Evolutionary conservation across 805 yeast genomes (phyloP).

Genomic region (Starmerella potacharoeniae): DNA sequence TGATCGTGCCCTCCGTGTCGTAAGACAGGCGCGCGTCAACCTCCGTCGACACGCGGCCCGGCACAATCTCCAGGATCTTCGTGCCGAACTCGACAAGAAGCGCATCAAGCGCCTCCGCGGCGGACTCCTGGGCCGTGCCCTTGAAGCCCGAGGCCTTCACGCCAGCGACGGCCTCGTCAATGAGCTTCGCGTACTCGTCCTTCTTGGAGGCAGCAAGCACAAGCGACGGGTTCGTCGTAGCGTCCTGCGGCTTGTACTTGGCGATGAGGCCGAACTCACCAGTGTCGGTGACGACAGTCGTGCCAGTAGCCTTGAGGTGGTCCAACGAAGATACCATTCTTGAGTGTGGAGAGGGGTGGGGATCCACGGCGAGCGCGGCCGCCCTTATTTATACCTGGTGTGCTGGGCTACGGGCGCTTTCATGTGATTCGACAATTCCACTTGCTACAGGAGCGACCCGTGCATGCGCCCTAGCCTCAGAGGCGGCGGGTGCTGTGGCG

Average conservation of each 20-base stretch:
- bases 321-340: constrained; percentile 58
- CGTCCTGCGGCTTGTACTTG: constrained; percentile 97
- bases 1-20: constrained; percentile 85
- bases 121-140: constrained; percentile 41
- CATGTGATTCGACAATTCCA: constrained; percentile 5
- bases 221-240: constrained; percentile 97
- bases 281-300: constrained; percentile 94
- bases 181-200: constrained; percentile 75
- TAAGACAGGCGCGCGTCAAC: constrained; percentile 97
- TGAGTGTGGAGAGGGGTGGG: neutral
- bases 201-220: constrained; percentile 91
- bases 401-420: neutral
- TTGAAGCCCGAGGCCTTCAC: constrained; percentile 42
- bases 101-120: constrained; percentile 76
- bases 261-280: constrained; percentile 97
- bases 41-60: constrained; percentile 98
- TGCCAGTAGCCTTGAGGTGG: constrained; percentile 88
- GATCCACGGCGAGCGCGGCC: neutral
- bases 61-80: constrained; percentile 85
- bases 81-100: constrained; percentile 92
- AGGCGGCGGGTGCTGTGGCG: neutral
- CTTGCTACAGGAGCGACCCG: constrained; percentile 1
- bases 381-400: constrained; percentile 2
- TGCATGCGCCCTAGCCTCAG: neutral
- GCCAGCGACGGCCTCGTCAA: constrained; percentile 81